phyloP scores from a whole-genome alignment of 345 rosid genomes.

The Microcos paniculata region DNA sequence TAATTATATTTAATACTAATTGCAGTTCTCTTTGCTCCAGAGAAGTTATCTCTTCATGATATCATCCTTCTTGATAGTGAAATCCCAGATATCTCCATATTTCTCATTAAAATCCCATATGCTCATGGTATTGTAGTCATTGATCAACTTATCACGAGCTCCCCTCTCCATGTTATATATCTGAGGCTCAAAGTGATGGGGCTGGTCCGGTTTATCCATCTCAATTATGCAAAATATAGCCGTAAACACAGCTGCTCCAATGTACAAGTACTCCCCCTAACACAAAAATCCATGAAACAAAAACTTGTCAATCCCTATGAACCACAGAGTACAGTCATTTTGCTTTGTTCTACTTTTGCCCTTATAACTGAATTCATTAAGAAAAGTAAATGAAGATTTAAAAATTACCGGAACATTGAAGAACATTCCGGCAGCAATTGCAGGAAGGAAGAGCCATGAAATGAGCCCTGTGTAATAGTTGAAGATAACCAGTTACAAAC shows the following conservation, averaged over 20 bases:
- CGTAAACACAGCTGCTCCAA: slow-evolving; percentile 74
- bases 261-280: slow-evolving; percentile 80
- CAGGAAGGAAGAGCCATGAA: slow-evolving; percentile 89
- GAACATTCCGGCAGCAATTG: slow-evolving; percentile 64
- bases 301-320: slow-evolving; percentile 6
- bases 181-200: slow-evolving; percentile 93
- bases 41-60: slow-evolving; percentile 49
- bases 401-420: slow-evolving; percentile 67
- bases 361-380: neutral
- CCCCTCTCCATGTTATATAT: slow-evolving; percentile 84
- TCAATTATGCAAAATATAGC: slow-evolving; percentile 66
- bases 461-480: slow-evolving; percentile 50
- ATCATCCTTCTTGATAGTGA: slow-evolving; percentile 64
- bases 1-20: neutral
- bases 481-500: neutral
- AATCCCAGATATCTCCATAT: slow-evolving; percentile 93
- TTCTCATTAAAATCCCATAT: slow-evolving; percentile 95
- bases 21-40: neutral
- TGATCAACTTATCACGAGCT: slow-evolving; percentile 84
- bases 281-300: neutral
- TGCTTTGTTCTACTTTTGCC: neutral
- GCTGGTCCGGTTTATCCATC: slow-evolving; percentile 91
- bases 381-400: slow-evolving; percentile 3
- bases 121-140: slow-evolving; percentile 80
- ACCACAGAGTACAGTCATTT: neutral